These are phyloP conservation scores for Jacaranda copaia DNA, from an alignment of 257 asterid species.

Conservation along the genomic window DNA sequence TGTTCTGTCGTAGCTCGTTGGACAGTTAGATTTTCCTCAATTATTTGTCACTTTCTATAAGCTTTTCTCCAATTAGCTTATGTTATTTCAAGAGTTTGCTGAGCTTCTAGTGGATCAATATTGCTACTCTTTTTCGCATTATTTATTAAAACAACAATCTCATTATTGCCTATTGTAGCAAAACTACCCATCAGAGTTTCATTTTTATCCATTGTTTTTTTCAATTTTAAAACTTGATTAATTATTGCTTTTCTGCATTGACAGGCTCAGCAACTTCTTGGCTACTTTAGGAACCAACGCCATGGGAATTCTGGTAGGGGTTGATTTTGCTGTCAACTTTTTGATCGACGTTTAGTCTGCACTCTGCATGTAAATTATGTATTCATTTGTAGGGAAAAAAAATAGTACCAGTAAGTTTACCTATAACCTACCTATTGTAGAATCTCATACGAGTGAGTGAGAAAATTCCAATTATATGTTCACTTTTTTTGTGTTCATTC, in stretches of 20 bases:
- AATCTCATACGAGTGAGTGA: neutral
- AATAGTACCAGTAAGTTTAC: neutral
- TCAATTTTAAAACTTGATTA: neutral
- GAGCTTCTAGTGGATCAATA: too few species aligned
- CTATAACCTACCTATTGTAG: neutral
- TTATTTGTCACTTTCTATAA: too few species aligned
- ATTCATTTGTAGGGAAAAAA: constrained; percentile 14
- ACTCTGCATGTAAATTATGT: constrained; percentile 7
- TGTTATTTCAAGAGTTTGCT: too few species aligned
- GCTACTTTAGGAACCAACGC: constrained; percentile 63
- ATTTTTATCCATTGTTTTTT: neutral
- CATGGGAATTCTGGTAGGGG: constrained; percentile 59
- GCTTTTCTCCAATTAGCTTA: too few species aligned
- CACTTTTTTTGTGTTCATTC: neutral
- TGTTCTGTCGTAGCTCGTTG: too few species aligned
- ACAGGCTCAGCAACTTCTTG: constrained; percentile 70
- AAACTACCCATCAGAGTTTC: neutral
- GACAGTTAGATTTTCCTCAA: too few species aligned
- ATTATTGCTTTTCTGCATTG: neutral
- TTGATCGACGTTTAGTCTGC: constrained; percentile 42
- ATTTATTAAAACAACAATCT: too few species aligned
- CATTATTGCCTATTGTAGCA: too few species aligned
- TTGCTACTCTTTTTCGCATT: too few species aligned
- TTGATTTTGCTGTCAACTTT: constrained; percentile 37
- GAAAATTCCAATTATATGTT: neutral